Conservation (phyloP, 2,329 filamentous ascomycete genomes). For the Aspergillus hortae region DNA sequence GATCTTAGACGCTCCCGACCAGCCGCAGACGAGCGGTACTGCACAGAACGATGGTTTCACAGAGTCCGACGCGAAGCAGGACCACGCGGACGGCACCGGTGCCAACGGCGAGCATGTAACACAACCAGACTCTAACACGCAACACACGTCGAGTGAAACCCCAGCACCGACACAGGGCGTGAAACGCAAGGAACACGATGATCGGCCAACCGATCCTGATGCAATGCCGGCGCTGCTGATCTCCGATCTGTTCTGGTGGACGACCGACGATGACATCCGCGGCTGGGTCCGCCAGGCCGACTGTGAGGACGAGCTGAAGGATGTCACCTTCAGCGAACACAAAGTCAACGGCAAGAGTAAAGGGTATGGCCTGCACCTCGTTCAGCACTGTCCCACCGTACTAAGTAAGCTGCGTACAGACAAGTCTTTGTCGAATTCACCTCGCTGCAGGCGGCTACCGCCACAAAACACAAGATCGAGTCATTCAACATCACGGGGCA, state of each 20-base stretch:
- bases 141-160: slow-evolving; percentile 8
- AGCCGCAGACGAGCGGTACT: slow-evolving; percentile 22
- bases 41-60: slow-evolving; percentile 15
- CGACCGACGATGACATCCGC: slow-evolving; percentile 88
- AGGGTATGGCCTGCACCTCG: slow-evolving; percentile 58
- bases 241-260: slow-evolving; percentile 95
- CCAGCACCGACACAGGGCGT: slow-evolving; percentile 51
- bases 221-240: slow-evolving; percentile 73
- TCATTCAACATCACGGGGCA: slow-evolving; percentile 54
- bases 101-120: slow-evolving; percentile 25
- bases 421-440: slow-evolving; percentile 83
- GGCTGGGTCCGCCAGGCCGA: slow-evolving; percentile 78
- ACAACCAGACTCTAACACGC: slow-evolving; percentile 15
- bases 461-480: slow-evolving; percentile 79
- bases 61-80: slow-evolving; percentile 20
- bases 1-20: slow-evolving; percentile 36
- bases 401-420: slow-evolving; percentile 30
- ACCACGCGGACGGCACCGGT: slow-evolving; percentile 21
- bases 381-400: background rate
- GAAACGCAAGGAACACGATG: slow-evolving; percentile 60
- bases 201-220: slow-evolving; percentile 55
- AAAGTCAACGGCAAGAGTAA: slow-evolving; percentile 99
- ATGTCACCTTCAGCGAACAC: slow-evolving; percentile 95
- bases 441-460: slow-evolving; percentile 78
- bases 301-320: slow-evolving; percentile 80